Conservation (phyloP, 2,329 filamentous ascomycete genomes). For the Diplodia scrobiculata region DNA sequence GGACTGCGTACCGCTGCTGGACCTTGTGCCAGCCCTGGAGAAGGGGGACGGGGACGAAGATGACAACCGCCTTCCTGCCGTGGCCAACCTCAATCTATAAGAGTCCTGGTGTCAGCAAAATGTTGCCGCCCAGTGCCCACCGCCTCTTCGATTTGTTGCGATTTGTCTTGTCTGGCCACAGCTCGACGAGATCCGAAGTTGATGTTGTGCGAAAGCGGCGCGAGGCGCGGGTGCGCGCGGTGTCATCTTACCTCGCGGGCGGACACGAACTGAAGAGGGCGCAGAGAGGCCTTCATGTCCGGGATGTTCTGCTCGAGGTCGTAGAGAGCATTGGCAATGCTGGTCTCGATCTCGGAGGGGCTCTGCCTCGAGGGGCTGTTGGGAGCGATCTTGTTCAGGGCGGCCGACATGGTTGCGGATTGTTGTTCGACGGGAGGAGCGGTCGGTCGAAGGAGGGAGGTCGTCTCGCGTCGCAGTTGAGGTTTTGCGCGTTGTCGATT, state of each 20-base stretch:
- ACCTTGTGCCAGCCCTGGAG: slow-evolving; percentile 98
- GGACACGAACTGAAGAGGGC: slow-evolving; percentile 97
- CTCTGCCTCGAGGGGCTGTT: slow-evolving; percentile 86
- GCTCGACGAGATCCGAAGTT: slow-evolving; percentile 12
- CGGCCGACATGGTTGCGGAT: slow-evolving; percentile 51
- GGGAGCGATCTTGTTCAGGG: slow-evolving; percentile 96
- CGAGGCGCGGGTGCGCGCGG: slow-evolving; percentile 16
- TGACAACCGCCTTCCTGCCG: slow-evolving; percentile 99
- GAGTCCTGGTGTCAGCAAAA: slow-evolving; percentile 59
- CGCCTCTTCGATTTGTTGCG: slow-evolving; percentile 52
- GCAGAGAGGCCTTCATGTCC: slow-evolving; percentile 93
- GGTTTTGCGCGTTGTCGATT: slow-evolving; percentile 19
- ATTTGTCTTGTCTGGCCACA: slow-evolving; percentile 27
- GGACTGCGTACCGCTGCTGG: slow-evolving; percentile 87
- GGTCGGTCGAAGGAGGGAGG: slow-evolving; percentile 12
- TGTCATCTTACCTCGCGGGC: slow-evolving; percentile 91
- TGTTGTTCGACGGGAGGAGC: slow-evolving; percentile 26
- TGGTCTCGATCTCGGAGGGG: slow-evolving; percentile 96
- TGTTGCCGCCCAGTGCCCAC: slow-evolving; percentile 59
- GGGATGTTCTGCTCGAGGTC: slow-evolving; percentile 99
- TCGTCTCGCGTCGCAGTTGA: slow-evolving; percentile 28
- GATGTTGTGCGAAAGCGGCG: neutral
- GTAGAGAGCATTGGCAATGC: slow-evolving; percentile 94
- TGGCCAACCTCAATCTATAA: slow-evolving; percentile 98
- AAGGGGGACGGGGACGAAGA: slow-evolving; percentile 99